Evolutionary conservation across 106 monocot species (phyloP).

Genomic region (Apostasia shenzhenica): DNA sequence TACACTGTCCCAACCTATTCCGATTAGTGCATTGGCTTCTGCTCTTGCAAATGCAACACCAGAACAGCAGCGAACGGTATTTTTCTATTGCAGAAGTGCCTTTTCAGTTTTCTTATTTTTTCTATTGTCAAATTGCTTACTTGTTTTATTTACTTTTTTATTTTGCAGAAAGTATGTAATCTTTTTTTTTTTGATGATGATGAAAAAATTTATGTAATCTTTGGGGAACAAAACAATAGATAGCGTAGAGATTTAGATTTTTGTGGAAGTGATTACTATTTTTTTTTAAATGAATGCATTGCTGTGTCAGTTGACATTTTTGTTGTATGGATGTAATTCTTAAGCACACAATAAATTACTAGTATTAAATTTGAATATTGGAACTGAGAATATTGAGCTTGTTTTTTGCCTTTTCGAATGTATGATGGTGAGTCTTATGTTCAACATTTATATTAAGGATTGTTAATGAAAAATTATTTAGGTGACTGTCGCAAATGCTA

Average conservation of each 20-base stretch:
- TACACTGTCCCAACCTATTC: conserved; percentile 38
- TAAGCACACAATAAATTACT: too few species aligned
- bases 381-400: too few species aligned
- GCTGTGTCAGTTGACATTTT: too few species aligned
- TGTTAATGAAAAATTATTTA: too few species aligned
- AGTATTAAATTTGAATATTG: too few species aligned
- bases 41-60: conserved; percentile 53
- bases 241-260: neutral
- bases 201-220: neutral
- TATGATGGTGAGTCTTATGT: too few species aligned
- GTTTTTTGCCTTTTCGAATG: too few species aligned
- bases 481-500: too few species aligned
- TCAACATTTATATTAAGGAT: too few species aligned
- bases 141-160: neutral
- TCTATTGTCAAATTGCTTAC: neutral
- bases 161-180: neutral
- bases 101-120: neutral
- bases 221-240: neutral
- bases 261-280: neutral
- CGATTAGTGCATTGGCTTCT: conserved; percentile 38
- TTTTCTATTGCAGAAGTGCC: neutral
- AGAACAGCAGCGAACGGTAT: conserved; percentile 58
- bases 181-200: neutral
- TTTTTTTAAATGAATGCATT: too few species aligned
- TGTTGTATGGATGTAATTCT: too few species aligned